These are phyloP conservation scores for Penicillium desertorum DNA, from an alignment of 495 filamentous ascomycete species.

Conservation along the genomic window DNA sequence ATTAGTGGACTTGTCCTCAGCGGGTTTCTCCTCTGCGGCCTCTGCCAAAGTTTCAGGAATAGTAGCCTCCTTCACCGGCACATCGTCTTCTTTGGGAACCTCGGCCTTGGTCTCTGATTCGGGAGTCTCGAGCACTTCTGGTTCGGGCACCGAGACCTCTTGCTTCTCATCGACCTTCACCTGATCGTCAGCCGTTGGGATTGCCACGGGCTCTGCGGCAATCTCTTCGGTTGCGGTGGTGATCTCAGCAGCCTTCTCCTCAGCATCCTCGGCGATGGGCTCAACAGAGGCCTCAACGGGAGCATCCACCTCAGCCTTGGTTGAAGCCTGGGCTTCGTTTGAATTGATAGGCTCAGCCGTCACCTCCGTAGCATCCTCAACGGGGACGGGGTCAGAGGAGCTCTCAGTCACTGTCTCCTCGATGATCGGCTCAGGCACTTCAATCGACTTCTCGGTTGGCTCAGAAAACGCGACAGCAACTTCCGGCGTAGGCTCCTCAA, in stretches of 20 bases:
- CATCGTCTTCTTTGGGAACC: conserved; percentile 9
- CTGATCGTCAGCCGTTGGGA: neutral
- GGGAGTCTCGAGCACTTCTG: neutral
- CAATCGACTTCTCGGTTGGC: conserved; percentile 5
- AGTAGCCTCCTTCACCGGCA: conserved; percentile 5
- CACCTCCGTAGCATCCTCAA: neutral
- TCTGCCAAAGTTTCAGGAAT: conserved; percentile 11
- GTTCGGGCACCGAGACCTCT: neutral
- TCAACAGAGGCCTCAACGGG: conserved; percentile 1
- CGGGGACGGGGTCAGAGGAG: neutral
- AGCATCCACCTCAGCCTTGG: conserved; percentile 1
- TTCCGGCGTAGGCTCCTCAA: conserved; percentile 4
- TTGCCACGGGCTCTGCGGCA: conserved; percentile 7
- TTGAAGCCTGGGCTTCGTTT: neutral
- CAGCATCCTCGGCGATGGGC: conserved; percentile 4
- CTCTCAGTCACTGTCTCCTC: conserved; percentile 11
- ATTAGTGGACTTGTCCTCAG: conserved; percentile 7
- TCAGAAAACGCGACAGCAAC: conserved; percentile 6
- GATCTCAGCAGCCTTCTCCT: conserved; percentile 2
- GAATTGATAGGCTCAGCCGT: neutral
- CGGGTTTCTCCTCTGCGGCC: conserved; percentile 5
- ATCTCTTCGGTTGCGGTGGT: neutral
- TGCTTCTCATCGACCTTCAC: conserved; percentile 2
- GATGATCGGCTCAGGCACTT: conserved; percentile 11
- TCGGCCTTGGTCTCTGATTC: neutral